Base-by-base conservation (phyloP, 306 rosid species). In the Phaseolus lunatus region DNA sequence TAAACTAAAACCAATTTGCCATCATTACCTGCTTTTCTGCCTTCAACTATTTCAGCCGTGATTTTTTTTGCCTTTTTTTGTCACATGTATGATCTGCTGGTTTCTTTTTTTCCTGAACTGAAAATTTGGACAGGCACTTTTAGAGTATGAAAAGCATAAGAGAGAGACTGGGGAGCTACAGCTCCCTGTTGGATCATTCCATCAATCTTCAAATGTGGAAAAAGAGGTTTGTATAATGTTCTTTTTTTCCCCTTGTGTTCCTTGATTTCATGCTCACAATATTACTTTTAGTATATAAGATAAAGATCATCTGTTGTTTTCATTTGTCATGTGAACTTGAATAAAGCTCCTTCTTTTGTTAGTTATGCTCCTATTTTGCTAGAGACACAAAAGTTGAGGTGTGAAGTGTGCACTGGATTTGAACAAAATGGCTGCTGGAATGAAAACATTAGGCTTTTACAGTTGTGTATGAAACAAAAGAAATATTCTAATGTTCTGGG, bases 111-210 rank as follows among this genome's bases (percentile, higher is more conserved):
- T 47, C 72, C 62, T 67, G 75, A 72, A 5, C 73, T 63, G 80
- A 56, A 65, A 62, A 78, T 73, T 61, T 50, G 18, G n/a, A 66
- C 86, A 92, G 93, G 93, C 96, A 67, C 96, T 92, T 83, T 74
- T 92, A 61, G 97, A 92, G 79, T 92, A 84, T 85, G 97, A 92
- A 81, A 92, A 87, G 87, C 86, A 90, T 71, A 88, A 92, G 91
- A 83, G 80, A 84, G 87, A 88, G 71, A 86, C 35, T 72, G 97
- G 97, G 50, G 92, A 90, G 76, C 86, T 92, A 64, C 91, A 87
- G 61, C 87, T 85, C 39, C 88, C 92, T 39, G 83, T 84, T 66
- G 93, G 92, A 80, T 35, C 89, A 69, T 64, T 85, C 75, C 89
- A 80, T 68, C 93, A 84, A 78, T 52, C 96, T 50, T 50, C 87